A percentile compares a stretch with the other conserved stretches of the same genome.
Evolutionary conservation across 75 land plant species (phyloP).

Genomic region (Selaginella moellendorffii): DNA sequence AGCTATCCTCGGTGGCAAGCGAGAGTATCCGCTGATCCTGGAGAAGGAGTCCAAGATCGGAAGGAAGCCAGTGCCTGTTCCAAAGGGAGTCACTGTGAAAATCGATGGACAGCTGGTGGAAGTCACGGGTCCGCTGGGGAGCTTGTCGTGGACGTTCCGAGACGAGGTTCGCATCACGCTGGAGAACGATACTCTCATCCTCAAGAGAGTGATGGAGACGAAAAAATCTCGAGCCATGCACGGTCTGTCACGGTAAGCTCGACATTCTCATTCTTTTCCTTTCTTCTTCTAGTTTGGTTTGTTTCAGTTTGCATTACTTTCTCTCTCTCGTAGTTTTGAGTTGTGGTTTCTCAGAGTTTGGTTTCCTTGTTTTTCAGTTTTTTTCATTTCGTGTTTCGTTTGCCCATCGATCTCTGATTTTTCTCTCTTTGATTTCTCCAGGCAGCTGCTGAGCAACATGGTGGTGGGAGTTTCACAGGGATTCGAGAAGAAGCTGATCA

Average conservation of each 20-base stretch:
- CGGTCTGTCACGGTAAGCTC: constrained; percentile 94
- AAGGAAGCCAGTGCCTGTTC: constrained; percentile 62
- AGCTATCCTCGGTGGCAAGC: neutral
- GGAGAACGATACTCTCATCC: constrained; percentile 40
- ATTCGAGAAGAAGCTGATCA: constrained; percentile 71
- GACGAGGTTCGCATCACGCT: constrained; percentile 58
- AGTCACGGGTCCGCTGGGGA: constrained; percentile 89
- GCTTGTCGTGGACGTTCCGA: constrained; percentile 63
- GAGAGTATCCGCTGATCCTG: neutral
- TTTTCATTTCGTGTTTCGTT: too few species aligned
- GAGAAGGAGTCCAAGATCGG: constrained; percentile 90
- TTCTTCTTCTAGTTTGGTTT: too few species aligned
- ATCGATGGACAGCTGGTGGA: constrained; percentile 57
- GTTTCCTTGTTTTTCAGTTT: too few species aligned
- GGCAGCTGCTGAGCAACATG: constrained; percentile 95
- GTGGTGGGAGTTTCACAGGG: constrained; percentile 94
- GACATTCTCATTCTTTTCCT: too few species aligned
- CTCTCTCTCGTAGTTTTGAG: too few species aligned
- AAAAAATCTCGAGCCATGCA: constrained; percentile 85
- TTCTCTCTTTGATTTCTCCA: too few species aligned
- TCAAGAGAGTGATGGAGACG: constrained; percentile 55
- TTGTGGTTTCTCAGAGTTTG: too few species aligned
- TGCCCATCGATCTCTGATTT: too few species aligned
- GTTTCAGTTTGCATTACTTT: too few species aligned
- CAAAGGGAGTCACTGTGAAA: constrained; percentile 54